Conservation (phyloP, 805 yeast genomes). For the Kregervanrija fluxuum region DNA sequence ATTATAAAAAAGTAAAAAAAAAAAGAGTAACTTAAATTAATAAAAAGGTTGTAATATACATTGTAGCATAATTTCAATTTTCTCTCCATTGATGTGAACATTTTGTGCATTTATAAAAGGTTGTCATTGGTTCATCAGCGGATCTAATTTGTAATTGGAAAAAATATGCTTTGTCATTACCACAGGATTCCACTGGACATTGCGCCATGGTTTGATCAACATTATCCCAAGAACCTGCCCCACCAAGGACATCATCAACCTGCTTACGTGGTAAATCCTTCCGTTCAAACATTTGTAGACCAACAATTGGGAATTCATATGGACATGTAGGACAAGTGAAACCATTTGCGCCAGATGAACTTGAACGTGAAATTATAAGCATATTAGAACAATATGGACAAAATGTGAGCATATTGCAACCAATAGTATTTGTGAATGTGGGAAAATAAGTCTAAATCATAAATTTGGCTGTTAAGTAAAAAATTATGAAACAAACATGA, state of each 20-base stretch:
- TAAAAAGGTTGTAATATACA: neutral
- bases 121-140: constrained; percentile 99
- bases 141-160: constrained; percentile 95
- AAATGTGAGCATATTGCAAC: constrained; percentile 70
- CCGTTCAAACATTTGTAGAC: constrained; percentile 78
- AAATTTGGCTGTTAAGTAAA: neutral
- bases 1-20: neutral
- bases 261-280: constrained; percentile 78
- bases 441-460: neutral
- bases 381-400: constrained; percentile 94
- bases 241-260: constrained; percentile 94
- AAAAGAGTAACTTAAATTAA: neutral
- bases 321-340: constrained; percentile 94
- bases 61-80: constrained; percentile 37
- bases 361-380: constrained; percentile 65
- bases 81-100: constrained; percentile 98
- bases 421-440: neutral
- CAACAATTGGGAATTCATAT: constrained; percentile 83
- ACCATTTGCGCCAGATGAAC: constrained; percentile 45
- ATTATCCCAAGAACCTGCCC: constrained; percentile 97
- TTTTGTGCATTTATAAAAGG: constrained; percentile 89
- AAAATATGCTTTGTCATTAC: constrained; percentile 86
- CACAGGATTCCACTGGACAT: constrained; percentile 85
- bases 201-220: constrained; percentile 93
- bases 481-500: neutral